Percentiles rank a stretch among this genome's conserved stretches.
phyloP scores from a whole-genome alignment of 73 alveolate species.

The Paramecium sonneborni region DNA sequence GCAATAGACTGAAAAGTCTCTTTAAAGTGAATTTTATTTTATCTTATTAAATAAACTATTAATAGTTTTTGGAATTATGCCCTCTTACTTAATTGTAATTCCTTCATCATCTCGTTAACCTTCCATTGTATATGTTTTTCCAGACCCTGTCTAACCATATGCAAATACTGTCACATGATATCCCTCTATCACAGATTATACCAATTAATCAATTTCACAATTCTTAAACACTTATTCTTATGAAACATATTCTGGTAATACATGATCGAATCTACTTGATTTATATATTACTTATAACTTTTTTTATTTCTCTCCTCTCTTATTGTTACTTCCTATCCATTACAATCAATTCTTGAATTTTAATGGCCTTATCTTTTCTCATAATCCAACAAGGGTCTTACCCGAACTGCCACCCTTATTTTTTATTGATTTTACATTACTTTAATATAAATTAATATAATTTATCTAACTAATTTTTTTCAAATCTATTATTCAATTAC shows the following conservation, averaged over 20 bases:
- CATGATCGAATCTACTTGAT: conserved; percentile 74
- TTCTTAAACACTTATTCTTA: conserved; percentile 79
- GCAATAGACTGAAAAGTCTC: conserved; percentile 73
- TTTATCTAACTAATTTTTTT: neutral
- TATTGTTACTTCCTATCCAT: conserved; percentile 70
- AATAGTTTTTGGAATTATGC: conserved; percentile 50
- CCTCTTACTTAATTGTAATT: neutral
- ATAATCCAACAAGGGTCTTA: conserved; percentile 71
- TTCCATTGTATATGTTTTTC: conserved; percentile 96
- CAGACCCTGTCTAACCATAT: conserved; percentile 97
- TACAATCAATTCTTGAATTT: conserved; percentile 70
- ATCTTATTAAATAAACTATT: conserved; percentile 59
- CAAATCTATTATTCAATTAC: neutral
- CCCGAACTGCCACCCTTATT: conserved; percentile 75
- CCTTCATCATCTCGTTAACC: conserved; percentile 76
- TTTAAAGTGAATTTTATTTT: conserved; percentile 30
- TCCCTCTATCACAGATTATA: conserved; percentile 85
- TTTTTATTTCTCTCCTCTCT: conserved; percentile 64
- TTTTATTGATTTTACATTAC: neutral
- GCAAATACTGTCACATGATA: conserved; percentile 95
- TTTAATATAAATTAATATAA: neutral
- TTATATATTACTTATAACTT: conserved; percentile 67
- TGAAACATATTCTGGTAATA: conserved; percentile 75
- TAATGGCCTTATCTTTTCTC: conserved; percentile 68
- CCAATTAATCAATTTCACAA: conserved; percentile 75